A percentile compares a stretch with the other conserved stretches of the same genome.
These are phyloP conservation scores for Aureobasidium sp. DNA, from an alignment of 2,329 filamentous ascomycete genomes.

Conservation along the genomic window DNA sequence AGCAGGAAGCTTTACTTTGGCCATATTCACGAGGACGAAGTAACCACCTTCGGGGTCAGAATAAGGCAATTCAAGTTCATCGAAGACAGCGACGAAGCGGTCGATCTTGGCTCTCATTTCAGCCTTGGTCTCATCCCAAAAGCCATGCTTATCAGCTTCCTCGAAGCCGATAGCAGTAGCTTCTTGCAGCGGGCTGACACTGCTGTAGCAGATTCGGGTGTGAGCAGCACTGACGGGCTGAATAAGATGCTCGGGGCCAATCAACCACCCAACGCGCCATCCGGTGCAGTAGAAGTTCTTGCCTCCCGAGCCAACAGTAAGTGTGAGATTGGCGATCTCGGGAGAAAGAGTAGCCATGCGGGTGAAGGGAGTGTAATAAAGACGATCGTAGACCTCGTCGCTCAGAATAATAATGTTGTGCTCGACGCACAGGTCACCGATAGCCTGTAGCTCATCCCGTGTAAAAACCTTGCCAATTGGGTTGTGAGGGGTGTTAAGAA, in stretches of 20 bases:
- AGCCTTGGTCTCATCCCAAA: slow-evolving; percentile 74
- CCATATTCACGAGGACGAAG: slow-evolving; percentile 92
- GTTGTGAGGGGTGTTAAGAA: slow-evolving; percentile 84
- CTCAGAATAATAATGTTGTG: slow-evolving; percentile 75
- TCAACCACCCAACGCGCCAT: slow-evolving; percentile 93
- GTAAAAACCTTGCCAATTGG: slow-evolving; percentile 95
- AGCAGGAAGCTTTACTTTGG: slow-evolving; percentile 72
- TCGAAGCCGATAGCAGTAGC: slow-evolving; percentile 92
- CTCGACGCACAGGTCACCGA: slow-evolving; percentile 84
- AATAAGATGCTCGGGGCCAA: slow-evolving; percentile 80
- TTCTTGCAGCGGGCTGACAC: slow-evolving; percentile 88
- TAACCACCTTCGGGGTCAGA: slow-evolving; percentile 94
- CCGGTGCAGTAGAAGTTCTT: slow-evolving; percentile 99
- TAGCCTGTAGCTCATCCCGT: slow-evolving; percentile 68
- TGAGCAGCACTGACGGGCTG: slow-evolving; percentile 88
- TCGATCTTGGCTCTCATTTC: slow-evolving; percentile 90
- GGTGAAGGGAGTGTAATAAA: slow-evolving; percentile 94
- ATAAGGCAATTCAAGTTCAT: slow-evolving; percentile 49
- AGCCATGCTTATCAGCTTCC: slow-evolving; percentile 71
- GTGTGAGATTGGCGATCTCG: slow-evolving; percentile 75
- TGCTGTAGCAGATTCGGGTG: slow-evolving; percentile 92
- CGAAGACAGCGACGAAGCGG: slow-evolving; percentile 63
- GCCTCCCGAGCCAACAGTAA: slow-evolving; percentile 91
- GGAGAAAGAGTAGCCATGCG: slow-evolving; percentile 84
- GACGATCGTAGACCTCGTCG: slow-evolving; percentile 71